Conservation (phyloP, 2,329 filamentous ascomycete species). For the Talaromyces sp. region DNA sequence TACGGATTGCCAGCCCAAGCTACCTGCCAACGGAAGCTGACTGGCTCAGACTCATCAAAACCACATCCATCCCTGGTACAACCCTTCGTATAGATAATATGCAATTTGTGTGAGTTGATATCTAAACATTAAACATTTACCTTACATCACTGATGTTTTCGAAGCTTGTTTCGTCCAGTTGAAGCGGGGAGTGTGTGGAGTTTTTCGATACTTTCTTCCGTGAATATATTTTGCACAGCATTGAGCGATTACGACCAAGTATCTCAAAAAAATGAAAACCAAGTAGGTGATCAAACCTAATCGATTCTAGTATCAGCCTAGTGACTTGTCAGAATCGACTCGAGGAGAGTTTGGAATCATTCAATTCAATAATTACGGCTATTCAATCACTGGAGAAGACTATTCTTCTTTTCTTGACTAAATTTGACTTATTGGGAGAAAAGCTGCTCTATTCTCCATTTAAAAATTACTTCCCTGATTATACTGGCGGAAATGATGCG, state of each 20-base stretch:
- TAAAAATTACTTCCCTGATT: not conserved
- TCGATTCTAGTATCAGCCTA: not conserved
- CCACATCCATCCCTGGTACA: not conserved
- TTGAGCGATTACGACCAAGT: not conserved
- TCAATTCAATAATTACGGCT: not conserved
- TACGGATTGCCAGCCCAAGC: not conserved
- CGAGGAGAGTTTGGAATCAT: not conserved
- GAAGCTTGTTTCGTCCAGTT: too few relatives aligned
- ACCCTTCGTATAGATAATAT: too few relatives aligned
- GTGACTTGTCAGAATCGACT: not conserved
- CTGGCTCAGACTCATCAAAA: not conserved
- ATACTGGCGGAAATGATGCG: not conserved
- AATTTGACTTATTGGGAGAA: slow-evolving; percentile 1
- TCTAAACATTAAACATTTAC: too few relatives aligned
- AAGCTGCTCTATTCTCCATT: slow-evolving; percentile 1
- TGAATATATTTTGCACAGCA: not conserved
- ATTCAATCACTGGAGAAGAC: not conserved
- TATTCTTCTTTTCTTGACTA: not conserved
- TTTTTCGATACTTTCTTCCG: too few relatives aligned
- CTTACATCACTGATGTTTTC: not conserved
- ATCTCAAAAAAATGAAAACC: not conserved
- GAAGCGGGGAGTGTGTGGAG: too few relatives aligned
- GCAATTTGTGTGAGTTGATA: too few relatives aligned
- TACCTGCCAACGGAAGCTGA: slow-evolving; percentile 6
- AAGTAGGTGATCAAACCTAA: not conserved